phyloP scores from a whole-genome alignment of 495 filamentous ascomycete genomes.

The Trichoderma reesei region DNA sequence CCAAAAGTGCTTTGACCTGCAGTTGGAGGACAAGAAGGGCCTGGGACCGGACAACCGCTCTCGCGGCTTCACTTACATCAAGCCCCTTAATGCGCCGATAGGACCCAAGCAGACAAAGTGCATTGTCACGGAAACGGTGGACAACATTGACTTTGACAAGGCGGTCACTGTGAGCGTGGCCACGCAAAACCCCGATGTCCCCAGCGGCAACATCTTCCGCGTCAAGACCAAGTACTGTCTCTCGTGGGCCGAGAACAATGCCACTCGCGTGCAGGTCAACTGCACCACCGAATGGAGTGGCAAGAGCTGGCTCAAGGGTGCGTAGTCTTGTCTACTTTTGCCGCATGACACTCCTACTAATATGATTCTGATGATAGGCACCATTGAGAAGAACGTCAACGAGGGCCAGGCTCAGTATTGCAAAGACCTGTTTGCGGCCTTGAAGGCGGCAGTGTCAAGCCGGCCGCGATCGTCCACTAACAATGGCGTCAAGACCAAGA shows the following conservation, averaged over 20 bases:
- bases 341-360: not conserved
- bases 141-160: conserved; percentile 79
- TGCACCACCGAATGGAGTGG: conserved; percentile 92
- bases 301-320: conserved; percentile 98
- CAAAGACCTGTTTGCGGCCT: conserved; percentile 59
- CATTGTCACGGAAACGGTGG: conserved; percentile 72
- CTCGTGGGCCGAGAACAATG: conserved; percentile 77
- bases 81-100: conserved; percentile 72
- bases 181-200: conserved; percentile 92
- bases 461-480: conserved; percentile 39
- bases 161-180: conserved; percentile 64
- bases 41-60: conserved; percentile 61
- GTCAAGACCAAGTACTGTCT: conserved; percentile 93
- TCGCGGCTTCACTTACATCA: conserved; percentile 80
- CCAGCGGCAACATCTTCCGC: conserved; percentile 81
- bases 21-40: conserved; percentile 74
- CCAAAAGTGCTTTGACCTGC: conserved; percentile 79
- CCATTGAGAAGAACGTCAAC: conserved; percentile 91
- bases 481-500: conserved; percentile 41
- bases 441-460: conserved; percentile 63
- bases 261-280: conserved; percentile 72
- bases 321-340: conserved; percentile 11
- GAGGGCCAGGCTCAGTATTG: conserved; percentile 80
- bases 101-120: conserved; percentile 95
- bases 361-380: conserved; percentile 37